Evolutionary conservation across 345 rosid genomes (phyloP), one percentile per base, ranked within the genome.

Genomic region (Bruguiera sexangula): DNA sequence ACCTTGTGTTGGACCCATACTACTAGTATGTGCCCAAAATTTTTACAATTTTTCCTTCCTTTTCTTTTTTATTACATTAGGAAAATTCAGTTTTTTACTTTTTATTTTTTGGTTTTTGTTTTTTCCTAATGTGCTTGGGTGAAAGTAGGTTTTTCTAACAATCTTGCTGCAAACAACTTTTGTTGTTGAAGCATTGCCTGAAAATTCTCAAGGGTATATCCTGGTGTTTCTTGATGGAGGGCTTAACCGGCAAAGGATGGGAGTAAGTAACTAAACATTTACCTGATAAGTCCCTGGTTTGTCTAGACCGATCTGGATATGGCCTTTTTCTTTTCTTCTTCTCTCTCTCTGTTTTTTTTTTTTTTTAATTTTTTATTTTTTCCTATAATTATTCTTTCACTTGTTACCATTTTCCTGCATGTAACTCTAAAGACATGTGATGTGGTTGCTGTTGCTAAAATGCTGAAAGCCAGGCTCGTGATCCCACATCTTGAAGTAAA

Each of bases 151-250:
- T 54, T 22, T n/a, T 2, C 11, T 54, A 26, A 21, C 10, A 22
- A 54, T 11, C 10, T 54, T 2, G 58, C n/a, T 54, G 58, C 58
- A n/a, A 26, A 6, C 26, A 30, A 54, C 58, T 32, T 24, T 6
- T 75, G 15, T 65, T 61, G 76, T 80, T 29, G 30, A 29, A 90
- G 98, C 90, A 32, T 71, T 85, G 67, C 92, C 92, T 15, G 73
- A 69, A 68, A 84, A 84, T 70, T 79, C 87, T 11, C 75, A 74
- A 69, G 96, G 96, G 61, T 92, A 86, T 63, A 50, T 95, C 65
- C 98, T 92, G 63, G 91, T 95, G 6, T 95, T 95, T 75, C 99
- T 95, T 26, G 99, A 95, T 81, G 99, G 99, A 75, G 97, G 98
- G 24, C 75, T 95, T 51, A 95, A 95, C 84, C 99, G 92, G 76